phyloP scores from a whole-genome alignment of 352 stramenopile genomes.

The Pythium phragmitis region DNA sequence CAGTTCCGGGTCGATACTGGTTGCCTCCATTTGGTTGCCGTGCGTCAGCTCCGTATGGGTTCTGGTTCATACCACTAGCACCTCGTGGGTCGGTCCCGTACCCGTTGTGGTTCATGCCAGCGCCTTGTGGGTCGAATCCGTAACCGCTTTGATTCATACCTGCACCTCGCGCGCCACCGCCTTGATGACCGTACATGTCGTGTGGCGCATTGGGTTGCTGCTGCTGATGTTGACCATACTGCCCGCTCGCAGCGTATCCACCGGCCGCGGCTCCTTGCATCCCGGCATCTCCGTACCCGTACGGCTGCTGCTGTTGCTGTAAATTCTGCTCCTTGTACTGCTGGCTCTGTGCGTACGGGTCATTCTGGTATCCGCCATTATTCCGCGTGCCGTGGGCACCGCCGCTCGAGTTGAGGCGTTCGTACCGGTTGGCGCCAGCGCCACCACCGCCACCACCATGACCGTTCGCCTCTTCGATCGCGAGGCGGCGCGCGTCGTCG shows the following conservation, averaged over 20 bases:
- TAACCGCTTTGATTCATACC: constrained; percentile 5
- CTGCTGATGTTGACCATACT: constrained; percentile 24
- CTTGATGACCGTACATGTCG: constrained; percentile 19
- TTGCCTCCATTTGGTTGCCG: neutral
- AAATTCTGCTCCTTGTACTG: constrained; percentile 24
- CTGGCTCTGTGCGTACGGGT: constrained; percentile 22
- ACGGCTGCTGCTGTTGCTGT: constrained; percentile 13
- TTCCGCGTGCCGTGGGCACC: constrained; percentile 5
- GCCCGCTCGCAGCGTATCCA: constrained; percentile 8
- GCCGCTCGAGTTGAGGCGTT: constrained; percentile 22
- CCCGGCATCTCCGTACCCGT: constrained; percentile 8
- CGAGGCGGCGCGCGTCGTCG: constrained; percentile 16
- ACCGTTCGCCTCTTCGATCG: constrained; percentile 19
- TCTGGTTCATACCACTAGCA: neutral
- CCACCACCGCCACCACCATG: neutral
- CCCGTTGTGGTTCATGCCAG: constrained; percentile 2
- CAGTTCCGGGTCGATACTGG: constrained; percentile 18
- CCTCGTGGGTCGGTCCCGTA: constrained; percentile 5
- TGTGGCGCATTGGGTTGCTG: constrained; percentile 9
- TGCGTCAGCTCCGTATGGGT: neutral
- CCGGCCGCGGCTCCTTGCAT: constrained; percentile 14
- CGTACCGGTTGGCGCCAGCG: constrained; percentile 12
- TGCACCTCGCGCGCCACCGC: constrained; percentile 2
- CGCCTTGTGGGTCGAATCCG: neutral
- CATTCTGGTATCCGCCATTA: neutral